phyloP scores from a whole-genome alignment of 305 asterid species.

The Fraxinus albicans region DNA sequence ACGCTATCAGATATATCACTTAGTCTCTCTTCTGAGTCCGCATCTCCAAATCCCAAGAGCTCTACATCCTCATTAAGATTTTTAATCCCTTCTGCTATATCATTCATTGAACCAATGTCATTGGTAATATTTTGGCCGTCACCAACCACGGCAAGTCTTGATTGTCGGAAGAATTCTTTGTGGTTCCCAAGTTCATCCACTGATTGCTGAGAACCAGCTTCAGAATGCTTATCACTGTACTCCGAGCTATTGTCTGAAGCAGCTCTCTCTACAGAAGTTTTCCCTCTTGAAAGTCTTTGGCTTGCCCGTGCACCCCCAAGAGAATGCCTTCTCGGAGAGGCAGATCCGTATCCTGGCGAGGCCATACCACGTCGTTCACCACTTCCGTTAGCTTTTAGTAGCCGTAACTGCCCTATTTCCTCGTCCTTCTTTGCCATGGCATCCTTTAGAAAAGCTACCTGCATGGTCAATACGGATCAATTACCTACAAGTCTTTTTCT shows the following conservation, averaged over 20 bases:
- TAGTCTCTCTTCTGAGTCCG: conserved; percentile 81
- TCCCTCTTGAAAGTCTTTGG: conserved; percentile 22
- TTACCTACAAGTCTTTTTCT: conserved; percentile 3
- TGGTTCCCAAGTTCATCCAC: conserved; percentile 71
- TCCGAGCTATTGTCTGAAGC: conserved; percentile 60
- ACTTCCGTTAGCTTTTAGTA: conserved; percentile 40
- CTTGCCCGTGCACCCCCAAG: conserved; percentile 40
- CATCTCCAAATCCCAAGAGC: conserved; percentile 79
- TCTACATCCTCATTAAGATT: conserved; percentile 53
- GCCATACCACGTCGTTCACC: conserved; percentile 48
- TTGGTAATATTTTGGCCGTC: conserved; percentile 37
- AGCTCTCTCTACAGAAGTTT: background rate
- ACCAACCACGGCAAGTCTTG: conserved; percentile 60
- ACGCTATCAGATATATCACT: conserved; percentile 95
- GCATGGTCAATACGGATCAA: conserved; percentile 25
- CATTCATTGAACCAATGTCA: conserved; percentile 36
- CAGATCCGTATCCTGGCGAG: conserved; percentile 53
- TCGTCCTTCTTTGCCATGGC: conserved; percentile 71
- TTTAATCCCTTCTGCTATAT: conserved; percentile 36
- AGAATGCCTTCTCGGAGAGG: conserved; percentile 69
- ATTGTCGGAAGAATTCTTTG: conserved; percentile 70
- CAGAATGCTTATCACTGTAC: conserved; percentile 84
- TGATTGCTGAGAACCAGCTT: conserved; percentile 80
- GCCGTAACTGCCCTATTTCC: conserved; percentile 59
- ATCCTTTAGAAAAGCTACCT: conserved; percentile 76